Percentiles rank a stretch among this genome's conserved stretches.
Evolutionary conservation across 306 rosid species (phyloP).

Genomic region (Boehmeria nivea): DNA sequence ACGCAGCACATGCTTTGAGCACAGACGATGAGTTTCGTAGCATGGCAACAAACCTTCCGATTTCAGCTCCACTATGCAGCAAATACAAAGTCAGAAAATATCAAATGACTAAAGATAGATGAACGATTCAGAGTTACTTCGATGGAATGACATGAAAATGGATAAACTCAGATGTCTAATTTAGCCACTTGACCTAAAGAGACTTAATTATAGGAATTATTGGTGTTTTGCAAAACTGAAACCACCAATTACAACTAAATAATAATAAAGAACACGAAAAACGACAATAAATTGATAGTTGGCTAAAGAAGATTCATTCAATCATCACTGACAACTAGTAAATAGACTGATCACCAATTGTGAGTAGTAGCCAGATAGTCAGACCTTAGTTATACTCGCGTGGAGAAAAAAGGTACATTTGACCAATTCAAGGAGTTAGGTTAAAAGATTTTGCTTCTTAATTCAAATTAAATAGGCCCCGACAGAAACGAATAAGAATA

Average conservation of each 20-base stretch:
- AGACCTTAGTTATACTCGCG: no score
- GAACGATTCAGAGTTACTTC: not conserved
- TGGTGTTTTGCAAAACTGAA: not conserved
- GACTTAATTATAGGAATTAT: not conserved
- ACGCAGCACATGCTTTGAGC: slow-evolving; percentile 96
- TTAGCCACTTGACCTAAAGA: not conserved
- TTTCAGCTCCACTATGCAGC: slow-evolving; percentile 79
- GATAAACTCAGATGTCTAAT: not conserved
- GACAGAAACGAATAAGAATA: no score
- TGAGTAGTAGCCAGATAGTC: no score
- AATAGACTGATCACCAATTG: no score
- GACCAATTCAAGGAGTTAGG: not conserved
- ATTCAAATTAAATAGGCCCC: no score
- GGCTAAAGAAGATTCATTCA: no score
- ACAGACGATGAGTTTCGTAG: slow-evolving; percentile 79
- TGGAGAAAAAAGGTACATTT: not conserved
- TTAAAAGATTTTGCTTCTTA: no score
- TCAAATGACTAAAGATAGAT: not conserved
- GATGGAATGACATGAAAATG: not conserved
- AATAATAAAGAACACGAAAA: not conserved
- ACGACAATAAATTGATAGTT: no score
- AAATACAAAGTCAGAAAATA: not conserved
- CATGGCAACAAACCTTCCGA: slow-evolving; percentile 96
- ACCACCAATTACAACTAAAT: not conserved
- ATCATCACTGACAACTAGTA: no score